Base-by-base conservation (phyloP, 805 yeast species). In the Hanseniaspora thailandica region DNA sequence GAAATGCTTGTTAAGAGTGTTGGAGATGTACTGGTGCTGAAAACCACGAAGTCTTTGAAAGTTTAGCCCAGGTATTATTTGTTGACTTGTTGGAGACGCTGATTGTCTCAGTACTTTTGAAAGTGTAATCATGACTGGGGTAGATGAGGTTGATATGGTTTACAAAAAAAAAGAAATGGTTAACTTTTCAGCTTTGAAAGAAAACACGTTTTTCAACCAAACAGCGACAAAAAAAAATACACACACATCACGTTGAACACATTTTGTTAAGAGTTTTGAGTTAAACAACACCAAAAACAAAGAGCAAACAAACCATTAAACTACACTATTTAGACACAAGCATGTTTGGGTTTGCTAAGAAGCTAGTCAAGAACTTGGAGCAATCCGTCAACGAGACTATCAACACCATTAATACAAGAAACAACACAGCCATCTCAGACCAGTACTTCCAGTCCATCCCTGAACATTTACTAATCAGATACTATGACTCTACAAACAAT, bases 281-380 rank as follows among this genome's bases (percentile, higher is more conserved):
- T n/a, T 34, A 34, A 35, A 8, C 34, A 23, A 34, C 8, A 15
- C 22, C 20, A 17, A 31, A 31, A 31, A 6, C 3, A 45, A 30
- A 5, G 31, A 19, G 10, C 17, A 44, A 31, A 33, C 39, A 31
- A n/a, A 9, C 17, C 25, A 22, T 39, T n/a, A n/a, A n/a, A n/a
- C n/a, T n/a, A 26, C 28, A 26, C 28, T 8, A 6, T 5, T 31
- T 3, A 30, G 12, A 30, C 33, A 17, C 2, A 34, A 15, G 3
- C 3, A 71, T 79, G 84, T 77, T 79, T 64, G 77, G 82, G 26
- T 77, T 82, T 61, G 87, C 86, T 1, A 79, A 76, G 59, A 78
- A 76, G 56, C 61, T 82, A 39, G 87, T 81, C 15, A 75, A 74
- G 51, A 69, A 78, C 1, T 62, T 78, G 40, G 82, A 78, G 58